These are phyloP conservation scores for Naganishia cerealis DNA, from an alignment of 1,284 basidiomycete species.

Conservation along the genomic window DNA sequence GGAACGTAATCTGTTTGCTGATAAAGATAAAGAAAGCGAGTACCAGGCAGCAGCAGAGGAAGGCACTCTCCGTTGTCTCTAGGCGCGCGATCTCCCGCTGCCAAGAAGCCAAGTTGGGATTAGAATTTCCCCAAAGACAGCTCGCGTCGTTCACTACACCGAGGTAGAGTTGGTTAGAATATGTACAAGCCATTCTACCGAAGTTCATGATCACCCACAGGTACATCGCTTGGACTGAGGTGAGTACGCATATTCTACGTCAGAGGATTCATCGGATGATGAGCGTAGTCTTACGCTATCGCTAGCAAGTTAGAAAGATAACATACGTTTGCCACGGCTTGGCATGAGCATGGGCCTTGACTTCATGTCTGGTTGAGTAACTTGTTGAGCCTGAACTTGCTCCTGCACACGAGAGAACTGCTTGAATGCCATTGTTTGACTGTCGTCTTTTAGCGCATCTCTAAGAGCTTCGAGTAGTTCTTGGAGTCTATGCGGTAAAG, in stretches of 20 bases:
- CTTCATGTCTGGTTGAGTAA: not conserved
- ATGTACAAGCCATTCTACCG: not conserved
- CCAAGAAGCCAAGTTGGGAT: constrained; percentile 6
- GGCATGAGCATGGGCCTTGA: not conserved
- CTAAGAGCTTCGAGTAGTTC: constrained; percentile 16
- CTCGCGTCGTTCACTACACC: constrained; percentile 16
- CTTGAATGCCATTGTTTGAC: constrained; percentile 5
- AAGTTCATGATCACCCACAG: not conserved
- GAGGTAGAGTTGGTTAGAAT: not conserved
- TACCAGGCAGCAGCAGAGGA: constrained; percentile 28
- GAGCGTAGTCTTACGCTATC: not conserved
- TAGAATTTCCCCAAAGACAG: constrained; percentile 17
- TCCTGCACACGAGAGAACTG: too few species aligned
- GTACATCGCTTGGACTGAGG: constrained; percentile 1
- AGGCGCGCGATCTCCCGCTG: constrained; percentile 15
- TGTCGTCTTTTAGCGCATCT: constrained; percentile 23
- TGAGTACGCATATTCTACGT: not conserved
- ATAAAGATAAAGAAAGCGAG: constrained; percentile 18
- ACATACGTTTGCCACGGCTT: not conserved
- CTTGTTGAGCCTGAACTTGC: not conserved
- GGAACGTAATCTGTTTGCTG: constrained; percentile 19
- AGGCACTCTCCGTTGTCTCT: constrained; percentile 16
- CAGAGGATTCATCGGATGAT: not conserved
- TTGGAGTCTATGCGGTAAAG: not conserved
- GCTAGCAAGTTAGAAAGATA: not conserved